Evolutionary conservation across 2,329 filamentous ascomycete genomes (phyloP).

Genomic region (Fusarium decemcellulare): DNA sequence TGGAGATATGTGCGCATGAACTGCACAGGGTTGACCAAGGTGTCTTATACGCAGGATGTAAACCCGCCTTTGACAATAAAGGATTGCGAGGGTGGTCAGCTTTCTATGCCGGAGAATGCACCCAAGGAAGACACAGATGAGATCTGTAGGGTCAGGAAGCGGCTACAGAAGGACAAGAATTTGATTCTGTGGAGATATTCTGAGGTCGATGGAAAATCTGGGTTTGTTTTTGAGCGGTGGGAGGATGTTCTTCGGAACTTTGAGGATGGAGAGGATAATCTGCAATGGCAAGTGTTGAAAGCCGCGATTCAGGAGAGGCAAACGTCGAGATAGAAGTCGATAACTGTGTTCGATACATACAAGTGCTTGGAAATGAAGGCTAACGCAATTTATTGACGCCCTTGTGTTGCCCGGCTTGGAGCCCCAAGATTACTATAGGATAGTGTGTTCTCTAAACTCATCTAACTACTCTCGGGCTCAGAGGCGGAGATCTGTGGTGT

Average conservation of each 20-base stretch:
- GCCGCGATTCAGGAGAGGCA: too few relatives aligned
- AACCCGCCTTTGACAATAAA: not conserved
- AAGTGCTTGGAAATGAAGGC: too few relatives aligned
- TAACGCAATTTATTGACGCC: too few relatives aligned
- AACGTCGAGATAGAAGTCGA: too few relatives aligned
- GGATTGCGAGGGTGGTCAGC: too few relatives aligned
- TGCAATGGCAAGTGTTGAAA: too few relatives aligned
- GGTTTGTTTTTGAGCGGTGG: not conserved
- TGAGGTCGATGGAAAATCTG: not conserved
- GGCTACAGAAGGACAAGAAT: not conserved
- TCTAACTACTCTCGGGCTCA: too few relatives aligned
- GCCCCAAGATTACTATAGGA: too few relatives aligned
- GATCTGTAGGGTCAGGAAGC: not conserved
- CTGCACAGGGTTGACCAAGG: accelerated
- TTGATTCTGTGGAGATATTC: constrained; percentile 13
- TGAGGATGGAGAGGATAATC: not conserved
- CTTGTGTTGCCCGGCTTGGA: too few relatives aligned
- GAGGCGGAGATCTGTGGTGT: too few relatives aligned
- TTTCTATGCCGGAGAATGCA: not conserved
- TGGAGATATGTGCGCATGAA: not conserved
- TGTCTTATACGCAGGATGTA: not conserved
- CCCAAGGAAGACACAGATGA: not conserved
- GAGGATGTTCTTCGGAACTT: not conserved
- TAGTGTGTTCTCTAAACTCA: too few relatives aligned
- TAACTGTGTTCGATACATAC: too few relatives aligned